These are phyloP conservation scores for Sarcodon sp. DNA, from an alignment of 768 basidiomycete genomes.

Conservation along the genomic window DNA sequence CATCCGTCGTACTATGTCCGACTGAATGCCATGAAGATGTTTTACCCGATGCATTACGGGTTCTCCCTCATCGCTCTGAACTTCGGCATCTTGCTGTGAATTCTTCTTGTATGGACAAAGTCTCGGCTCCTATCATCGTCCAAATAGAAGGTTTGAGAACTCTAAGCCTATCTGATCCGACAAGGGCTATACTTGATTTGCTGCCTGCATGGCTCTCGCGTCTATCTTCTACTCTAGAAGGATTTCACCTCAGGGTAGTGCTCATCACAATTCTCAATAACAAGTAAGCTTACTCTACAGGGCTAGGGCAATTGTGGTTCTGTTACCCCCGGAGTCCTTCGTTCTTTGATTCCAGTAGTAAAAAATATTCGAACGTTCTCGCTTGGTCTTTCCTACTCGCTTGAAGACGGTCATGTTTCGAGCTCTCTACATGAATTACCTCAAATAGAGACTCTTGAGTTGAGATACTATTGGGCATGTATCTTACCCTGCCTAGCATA, in stretches of 20 bases:
- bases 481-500: background rate
- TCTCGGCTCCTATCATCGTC: slow-evolving; percentile 1
- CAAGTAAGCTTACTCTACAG: background rate
- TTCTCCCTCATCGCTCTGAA: slow-evolving; percentile 2
- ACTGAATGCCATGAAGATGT: slow-evolving; percentile 3
- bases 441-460: slow-evolving; percentile 22
- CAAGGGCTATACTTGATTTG: slow-evolving; percentile 8
- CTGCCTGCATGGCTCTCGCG: slow-evolving; percentile 26
- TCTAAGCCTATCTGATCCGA: slow-evolving; percentile 11
- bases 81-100: slow-evolving; percentile 9
- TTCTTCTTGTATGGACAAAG: slow-evolving; percentile 4
- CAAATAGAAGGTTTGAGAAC: slow-evolving; percentile 7
- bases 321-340: slow-evolving; percentile 46
- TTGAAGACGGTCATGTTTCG: slow-evolving; percentile 41
- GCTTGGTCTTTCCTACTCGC: slow-evolving; percentile 46
- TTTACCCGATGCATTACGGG: slow-evolving; percentile 5
- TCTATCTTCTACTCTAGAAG: slow-evolving; percentile 20
- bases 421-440: slow-evolving; percentile 28
- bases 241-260: slow-evolving; percentile 31
- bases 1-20: slow-evolving; percentile 6
- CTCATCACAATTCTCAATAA: background rate
- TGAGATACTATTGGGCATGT: slow-evolving; percentile 41
- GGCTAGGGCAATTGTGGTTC: slow-evolving; percentile 47
- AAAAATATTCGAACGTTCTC: slow-evolving; percentile 23
- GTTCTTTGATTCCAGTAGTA: slow-evolving; percentile 25